Evolutionary conservation across 1,284 basidiomycete genomes (phyloP), one percentile per base, ranked within the genome.

Genomic region (Paramarasmius palmivorus): DNA sequence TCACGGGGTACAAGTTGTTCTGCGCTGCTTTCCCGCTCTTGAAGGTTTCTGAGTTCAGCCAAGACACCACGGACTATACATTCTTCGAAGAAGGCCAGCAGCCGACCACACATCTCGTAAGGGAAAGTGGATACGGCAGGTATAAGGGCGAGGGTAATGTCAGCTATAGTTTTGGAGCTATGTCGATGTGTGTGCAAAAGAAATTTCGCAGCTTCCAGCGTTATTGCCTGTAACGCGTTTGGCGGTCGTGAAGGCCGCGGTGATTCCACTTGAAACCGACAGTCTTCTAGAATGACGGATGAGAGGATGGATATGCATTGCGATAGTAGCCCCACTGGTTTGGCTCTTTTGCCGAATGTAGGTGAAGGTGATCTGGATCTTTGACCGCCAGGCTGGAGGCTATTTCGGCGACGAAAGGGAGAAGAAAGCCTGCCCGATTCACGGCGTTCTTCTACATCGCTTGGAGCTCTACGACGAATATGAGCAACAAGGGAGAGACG

Each of bases 41-140:
- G 79, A 4, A 73, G 57, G 17, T 63, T 65, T 29, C 63, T 64
- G n/a, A 86, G 68, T 51, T 73, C 74, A 44, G 76, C 70, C 22
- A 88, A 64, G 46, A 81, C 71, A 15, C 69, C 70, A 50, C 80
- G 74, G 3, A 88, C 63, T 15, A 89, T 67, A 34, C 74, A 73
- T 23, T 78, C 75, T 55, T 88, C 82, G 60, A 87, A 89, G 63
- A 89, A 88, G 3, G 68, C 64, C 35, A 90, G 67, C 8, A 90
- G 67, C 2, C 83, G 77, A 12, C 71, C 63, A 58, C 83, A 76
- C 80, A 88, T 84, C 57, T 77, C 77, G 32, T 68, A 61, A 14
- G 68, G 74, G 66, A 89, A 90, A 36, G 84, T 83, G 14, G 75
- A 70, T 60, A 90, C 88, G 0, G 87, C 85, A 5, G 86, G 86